These are phyloP conservation scores for Suhomyces wounanorum DNA, from an alignment of 1,139 yeast genomes.

Conservation along the genomic window DNA sequence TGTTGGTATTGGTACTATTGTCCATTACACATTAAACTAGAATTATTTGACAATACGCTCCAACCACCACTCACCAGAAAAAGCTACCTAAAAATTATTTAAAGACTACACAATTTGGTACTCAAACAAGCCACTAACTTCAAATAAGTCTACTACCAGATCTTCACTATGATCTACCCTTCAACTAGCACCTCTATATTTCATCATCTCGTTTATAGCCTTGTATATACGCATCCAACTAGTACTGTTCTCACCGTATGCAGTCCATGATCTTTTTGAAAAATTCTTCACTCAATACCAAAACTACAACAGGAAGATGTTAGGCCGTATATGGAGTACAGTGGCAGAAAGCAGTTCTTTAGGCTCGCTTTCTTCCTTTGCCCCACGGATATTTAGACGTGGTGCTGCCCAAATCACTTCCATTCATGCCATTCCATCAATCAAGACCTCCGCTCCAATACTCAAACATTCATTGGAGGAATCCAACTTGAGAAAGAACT, in stretches of 20 bases:
- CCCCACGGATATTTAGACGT: slow-evolving; percentile 26
- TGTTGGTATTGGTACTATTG: neutral
- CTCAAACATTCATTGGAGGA: slow-evolving; percentile 58
- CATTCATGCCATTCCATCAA: slow-evolving; percentile 53
- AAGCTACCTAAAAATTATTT: too few species aligned
- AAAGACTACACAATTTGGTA: too few species aligned
- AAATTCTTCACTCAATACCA: slow-evolving; percentile 1
- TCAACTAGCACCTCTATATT: neutral
- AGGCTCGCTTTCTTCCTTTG: neutral
- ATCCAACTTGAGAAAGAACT: slow-evolving; percentile 63
- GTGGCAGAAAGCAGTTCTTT: neutral
- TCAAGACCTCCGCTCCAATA: slow-evolving; percentile 44
- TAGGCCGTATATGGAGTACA: slow-evolving; percentile 7
- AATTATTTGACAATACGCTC: too few species aligned
- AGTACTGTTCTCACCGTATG: neutral
- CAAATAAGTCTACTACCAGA: too few species aligned
- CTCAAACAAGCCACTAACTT: too few species aligned
- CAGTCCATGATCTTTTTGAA: slow-evolving; percentile 4
- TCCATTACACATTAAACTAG: too few species aligned
- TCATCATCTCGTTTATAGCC: neutral
- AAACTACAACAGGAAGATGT: slow-evolving; percentile 2
- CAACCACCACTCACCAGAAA: too few species aligned
- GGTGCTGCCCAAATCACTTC: slow-evolving; percentile 55
- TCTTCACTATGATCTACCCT: neutral
- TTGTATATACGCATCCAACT: slow-evolving; percentile 8